These are phyloP conservation scores for Mycosphaerella arachidis DNA, from an alignment of 2,329 filamentous ascomycete genomes.

Conservation along the genomic window DNA sequence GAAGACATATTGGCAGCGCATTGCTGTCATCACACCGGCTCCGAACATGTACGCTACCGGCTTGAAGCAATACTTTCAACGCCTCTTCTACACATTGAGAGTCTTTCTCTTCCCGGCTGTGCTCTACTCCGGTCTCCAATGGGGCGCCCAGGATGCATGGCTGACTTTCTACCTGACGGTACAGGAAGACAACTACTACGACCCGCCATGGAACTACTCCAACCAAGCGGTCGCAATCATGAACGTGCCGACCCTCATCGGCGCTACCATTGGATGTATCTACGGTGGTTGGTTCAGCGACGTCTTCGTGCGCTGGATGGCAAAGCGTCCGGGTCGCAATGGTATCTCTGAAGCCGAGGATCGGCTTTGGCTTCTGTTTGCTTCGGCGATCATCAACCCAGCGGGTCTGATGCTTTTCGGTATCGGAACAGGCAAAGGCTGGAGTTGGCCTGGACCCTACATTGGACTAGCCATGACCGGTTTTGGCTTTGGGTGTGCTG, in stretches of 20 bases:
- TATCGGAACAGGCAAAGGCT: constrained; percentile 48
- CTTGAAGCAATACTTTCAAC: constrained; percentile 50
- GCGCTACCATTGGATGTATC: constrained; percentile 52
- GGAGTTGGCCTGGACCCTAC: constrained; percentile 52
- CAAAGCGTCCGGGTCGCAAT: constrained; percentile 43
- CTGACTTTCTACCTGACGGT: constrained; percentile 57
- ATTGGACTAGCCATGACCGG: constrained; percentile 55
- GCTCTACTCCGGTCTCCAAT: constrained; percentile 54
- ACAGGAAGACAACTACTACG: constrained; percentile 54
- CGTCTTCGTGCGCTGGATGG: constrained; percentile 53
- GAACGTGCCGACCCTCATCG: constrained; percentile 54
- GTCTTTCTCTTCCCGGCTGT: constrained; percentile 56
- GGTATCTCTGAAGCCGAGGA: constrained; percentile 55
- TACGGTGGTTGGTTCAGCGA: constrained; percentile 57
- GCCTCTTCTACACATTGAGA: constrained; percentile 53
- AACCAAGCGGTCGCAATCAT: constrained; percentile 54
- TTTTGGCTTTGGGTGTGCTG: constrained; percentile 57
- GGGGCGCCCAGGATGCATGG: constrained; percentile 58
- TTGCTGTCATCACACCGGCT: constrained; percentile 53
- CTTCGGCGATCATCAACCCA: constrained; percentile 49
- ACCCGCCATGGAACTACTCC: constrained; percentile 52
- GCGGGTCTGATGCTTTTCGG: constrained; percentile 52
- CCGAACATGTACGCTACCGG: constrained; percentile 52
- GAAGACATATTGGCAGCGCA: constrained; percentile 53
- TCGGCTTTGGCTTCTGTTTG: constrained; percentile 49